Percentiles rank a stretch among this genome's conserved stretches.
These are phyloP conservation scores for Hyaloperonospora brassicae DNA, from an alignment of 352 stramenopile genomes.

Conservation along the genomic window DNA sequence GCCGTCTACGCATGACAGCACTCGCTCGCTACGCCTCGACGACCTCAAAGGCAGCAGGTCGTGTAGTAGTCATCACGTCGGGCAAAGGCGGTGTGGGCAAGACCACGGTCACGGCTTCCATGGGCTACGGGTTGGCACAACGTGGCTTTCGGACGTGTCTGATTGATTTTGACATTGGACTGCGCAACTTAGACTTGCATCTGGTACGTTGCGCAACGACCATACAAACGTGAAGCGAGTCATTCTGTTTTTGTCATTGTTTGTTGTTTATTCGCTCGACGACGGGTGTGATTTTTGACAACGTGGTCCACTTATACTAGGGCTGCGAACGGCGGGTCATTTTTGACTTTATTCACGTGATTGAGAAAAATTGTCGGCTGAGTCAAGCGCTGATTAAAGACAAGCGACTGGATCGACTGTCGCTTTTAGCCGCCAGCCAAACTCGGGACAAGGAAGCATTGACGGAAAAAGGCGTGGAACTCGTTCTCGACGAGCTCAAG, in stretches of 20 bases:
- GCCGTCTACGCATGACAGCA: conserved; percentile 5
- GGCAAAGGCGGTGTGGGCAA: conserved; percentile 91
- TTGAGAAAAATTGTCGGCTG: conserved; percentile 85
- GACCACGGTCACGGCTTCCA: conserved; percentile 85
- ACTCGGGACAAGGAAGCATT: conserved; percentile 88
- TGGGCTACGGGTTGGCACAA: conserved; percentile 77
- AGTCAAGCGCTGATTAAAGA: conserved; percentile 88
- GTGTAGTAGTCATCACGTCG: conserved; percentile 87
- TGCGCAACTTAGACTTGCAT: conserved; percentile 90
- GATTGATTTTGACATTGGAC: conserved; percentile 92
- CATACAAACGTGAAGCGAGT: background rate
- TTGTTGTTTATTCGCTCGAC: background rate
- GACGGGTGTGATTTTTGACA: conserved; percentile 5
- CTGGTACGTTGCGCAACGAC: conserved; percentile 27
- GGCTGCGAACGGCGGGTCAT: conserved; percentile 89
- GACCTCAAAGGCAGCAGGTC: conserved; percentile 23
- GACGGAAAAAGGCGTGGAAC: conserved; percentile 82
- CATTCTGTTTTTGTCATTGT: background rate
- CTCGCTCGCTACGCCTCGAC: conserved; percentile 13
- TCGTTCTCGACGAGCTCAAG: conserved; percentile 76
- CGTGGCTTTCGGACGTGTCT: conserved; percentile 85
- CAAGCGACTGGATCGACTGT: conserved; percentile 80
- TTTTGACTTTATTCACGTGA: conserved; percentile 93
- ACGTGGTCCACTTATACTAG: background rate
- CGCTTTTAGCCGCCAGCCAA: conserved; percentile 84